Base-by-base conservation (phyloP, 2,329 filamentous ascomycete genomes). In the Chrysoporthe austroafricana region DNA sequence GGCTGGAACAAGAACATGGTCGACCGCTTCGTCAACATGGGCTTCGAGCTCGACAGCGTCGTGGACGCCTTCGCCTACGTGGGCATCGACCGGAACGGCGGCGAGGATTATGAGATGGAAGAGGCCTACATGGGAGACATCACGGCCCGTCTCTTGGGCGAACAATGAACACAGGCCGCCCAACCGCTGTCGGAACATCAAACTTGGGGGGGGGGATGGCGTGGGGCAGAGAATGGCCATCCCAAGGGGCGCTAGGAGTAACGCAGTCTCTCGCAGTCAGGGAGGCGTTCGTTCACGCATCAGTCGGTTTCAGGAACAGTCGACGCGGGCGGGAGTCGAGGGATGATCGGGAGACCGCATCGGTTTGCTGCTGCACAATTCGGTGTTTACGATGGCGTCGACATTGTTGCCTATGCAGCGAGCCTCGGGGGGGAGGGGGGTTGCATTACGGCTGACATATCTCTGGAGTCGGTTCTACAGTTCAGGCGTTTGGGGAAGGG, bases 91-190 rank as follows among this genome's bases (percentile, higher is more conserved):
- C 87, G 87, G 21, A 93, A 91, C 72, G 86, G 85, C 36, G 94
- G 94, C 0, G 83, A 90, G 72, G 91, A 96, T 76, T 96, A 96
- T 77, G 90, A 92, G 73, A 82, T 97, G n/a, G 93, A 96, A 75
- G 92, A 96, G 74, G 93, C 90, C 1, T 94, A 94, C 73, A 93
- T 97, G 86, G 93, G 92, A 3, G 94, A 97, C 73, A 90, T 98
- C 70, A 97, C 93, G 0, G 92, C 93, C 21, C 86, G 91, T 67
- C 85, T 98, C 7, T 88, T 97, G 44, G 92, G 92, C 48, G 94
- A 97, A 79, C 86, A 88, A 76, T 90, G 56, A 65, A 14, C 32
- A 21, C 21, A 4, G 3, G 32, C 39, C 13, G 21, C 58, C 26
- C 26, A 18, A 14, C 13, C 8, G 59, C 21, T 16, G 26, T 36